These are phyloP conservation scores for Sclerotinia glacialis DNA, from an alignment of 2,329 filamentous ascomycete genomes.

Conservation along the genomic window DNA sequence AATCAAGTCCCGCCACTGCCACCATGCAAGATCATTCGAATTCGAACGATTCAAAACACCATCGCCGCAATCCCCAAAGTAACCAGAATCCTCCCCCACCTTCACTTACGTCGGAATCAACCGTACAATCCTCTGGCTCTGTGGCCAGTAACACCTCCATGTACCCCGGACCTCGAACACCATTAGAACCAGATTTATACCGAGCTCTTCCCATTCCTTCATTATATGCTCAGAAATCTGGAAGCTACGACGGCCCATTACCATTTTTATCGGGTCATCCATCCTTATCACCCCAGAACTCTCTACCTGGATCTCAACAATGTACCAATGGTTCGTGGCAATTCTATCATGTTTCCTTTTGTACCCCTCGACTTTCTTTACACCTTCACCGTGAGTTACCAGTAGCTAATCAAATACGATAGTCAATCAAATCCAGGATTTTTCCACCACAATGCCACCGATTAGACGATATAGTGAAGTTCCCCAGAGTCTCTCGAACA, in stretches of 20 bases:
- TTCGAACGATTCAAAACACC: constrained; percentile 29
- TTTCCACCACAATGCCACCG: constrained; percentile 32
- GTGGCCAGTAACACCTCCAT: constrained; percentile 33
- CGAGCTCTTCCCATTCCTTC: constrained; percentile 34
- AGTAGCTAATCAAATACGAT: constrained; percentile 17
- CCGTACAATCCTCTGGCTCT: constrained; percentile 32
- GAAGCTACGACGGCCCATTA: constrained; percentile 35
- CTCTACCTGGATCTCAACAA: constrained; percentile 27
- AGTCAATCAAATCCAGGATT: constrained; percentile 30
- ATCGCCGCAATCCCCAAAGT: constrained; percentile 29
- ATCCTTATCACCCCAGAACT: constrained; percentile 36
- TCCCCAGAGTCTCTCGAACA: constrained; percentile 9
- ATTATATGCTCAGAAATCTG: constrained; percentile 34
- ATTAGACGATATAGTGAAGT: constrained; percentile 30
- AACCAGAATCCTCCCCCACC: constrained; percentile 32
- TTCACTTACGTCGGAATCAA: constrained; percentile 36
- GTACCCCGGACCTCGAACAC: constrained; percentile 36
- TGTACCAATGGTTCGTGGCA: constrained; percentile 34
- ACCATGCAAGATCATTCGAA: constrained; percentile 26
- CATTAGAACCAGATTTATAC: constrained; percentile 37
- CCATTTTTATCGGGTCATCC: constrained; percentile 32
- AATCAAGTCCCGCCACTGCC: constrained; percentile 19
- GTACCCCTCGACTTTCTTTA: background rate
- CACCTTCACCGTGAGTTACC: background rate
- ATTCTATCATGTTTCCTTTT: background rate